A percentile compares a stretch with the other conserved stretches of the same genome.
Evolutionary conservation across 202 grass and related monocot species (phyloP).

Genomic region (Musa balbisiana): DNA sequence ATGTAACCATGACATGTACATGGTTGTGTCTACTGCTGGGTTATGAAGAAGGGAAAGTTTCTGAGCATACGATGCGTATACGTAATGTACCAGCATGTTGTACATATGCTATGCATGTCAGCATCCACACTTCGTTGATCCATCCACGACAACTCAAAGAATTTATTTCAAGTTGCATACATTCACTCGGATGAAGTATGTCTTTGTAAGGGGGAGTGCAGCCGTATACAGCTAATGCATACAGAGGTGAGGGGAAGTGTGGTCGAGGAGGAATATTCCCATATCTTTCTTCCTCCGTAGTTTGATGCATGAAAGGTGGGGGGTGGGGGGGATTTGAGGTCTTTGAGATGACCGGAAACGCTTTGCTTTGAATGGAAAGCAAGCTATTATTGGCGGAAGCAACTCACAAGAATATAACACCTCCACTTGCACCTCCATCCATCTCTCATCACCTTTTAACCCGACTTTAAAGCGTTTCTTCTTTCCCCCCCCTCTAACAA

Average conservation of each 20-base stretch:
- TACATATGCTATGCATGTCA: no score
- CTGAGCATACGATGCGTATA: no score
- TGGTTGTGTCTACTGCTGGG: no score
- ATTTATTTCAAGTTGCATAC: no score
- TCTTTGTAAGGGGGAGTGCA: background rate
- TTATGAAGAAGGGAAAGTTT: no score
- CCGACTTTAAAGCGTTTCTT: background rate
- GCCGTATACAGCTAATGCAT: background rate
- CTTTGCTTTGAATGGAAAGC: constrained; percentile 21
- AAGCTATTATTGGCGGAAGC: background rate
- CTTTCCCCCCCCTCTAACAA: background rate
- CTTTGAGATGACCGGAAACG: background rate
- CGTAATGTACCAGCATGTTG: no score
- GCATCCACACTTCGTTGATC: no score
- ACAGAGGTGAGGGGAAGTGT: background rate
- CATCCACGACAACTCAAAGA: no score
- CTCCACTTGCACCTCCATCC: background rate
- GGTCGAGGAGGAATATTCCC: background rate
- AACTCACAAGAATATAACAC: background rate
- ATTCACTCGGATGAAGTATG: no score
- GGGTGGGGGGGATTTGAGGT: background rate
- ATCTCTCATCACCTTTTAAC: background rate
- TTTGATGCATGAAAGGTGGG: constrained; percentile 14
- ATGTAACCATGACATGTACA: no score
- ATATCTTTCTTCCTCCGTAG: background rate